Evolutionary conservation across 1,284 basidiomycete species (phyloP), one percentile per base, ranked within the genome.

Genomic region (Ganoderma meredithae): DNA sequence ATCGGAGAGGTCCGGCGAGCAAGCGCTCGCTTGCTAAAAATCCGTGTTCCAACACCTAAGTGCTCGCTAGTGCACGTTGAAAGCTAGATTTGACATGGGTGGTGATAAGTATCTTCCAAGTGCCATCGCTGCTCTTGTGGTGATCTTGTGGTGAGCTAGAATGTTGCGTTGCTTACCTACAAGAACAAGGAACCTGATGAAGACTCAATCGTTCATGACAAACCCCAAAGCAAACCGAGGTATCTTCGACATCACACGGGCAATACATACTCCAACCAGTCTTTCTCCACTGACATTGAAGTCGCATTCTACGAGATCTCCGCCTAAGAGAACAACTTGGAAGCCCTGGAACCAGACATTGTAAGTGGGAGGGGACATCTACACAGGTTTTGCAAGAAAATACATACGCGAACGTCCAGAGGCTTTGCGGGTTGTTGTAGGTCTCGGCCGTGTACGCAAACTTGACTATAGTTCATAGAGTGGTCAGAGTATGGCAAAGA

Each of bases 391-490:
- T 25, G 22, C 19, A 36, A 15, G 53, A 31, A 19, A 56, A 4
- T 49, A 39, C 71, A 66, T 58, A 89, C 87, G 84, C 86, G 67
- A 88, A 89, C 0, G 73, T 78, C 88, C 89, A 90, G 25, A 90
- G 73, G 59, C 85, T 86, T 69, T 88, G 86, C 1, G 88, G 88
- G 71, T 87, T 87, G 77, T 87, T 88, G 80, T 88, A 90, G 0
- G 88, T 90, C 33, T 88, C 86, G 60, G 78, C 79, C 6, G 89
- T 90, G 75, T 90, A 90, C 7, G 85, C 79, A 77, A 90, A 89
- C 22, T 84, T 85, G 74, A 85, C 86, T 88, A 73, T 15, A 64
- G 9, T 22, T 15, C 25, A 41, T 7, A 44, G 25, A 13, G 9
- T 68, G 49, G 39, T 56, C 19, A 1, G 47, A 49, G 47, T 49